Conservation (phyloP, 106 monocot genomes). For the Cymbidium sinense region DNA sequence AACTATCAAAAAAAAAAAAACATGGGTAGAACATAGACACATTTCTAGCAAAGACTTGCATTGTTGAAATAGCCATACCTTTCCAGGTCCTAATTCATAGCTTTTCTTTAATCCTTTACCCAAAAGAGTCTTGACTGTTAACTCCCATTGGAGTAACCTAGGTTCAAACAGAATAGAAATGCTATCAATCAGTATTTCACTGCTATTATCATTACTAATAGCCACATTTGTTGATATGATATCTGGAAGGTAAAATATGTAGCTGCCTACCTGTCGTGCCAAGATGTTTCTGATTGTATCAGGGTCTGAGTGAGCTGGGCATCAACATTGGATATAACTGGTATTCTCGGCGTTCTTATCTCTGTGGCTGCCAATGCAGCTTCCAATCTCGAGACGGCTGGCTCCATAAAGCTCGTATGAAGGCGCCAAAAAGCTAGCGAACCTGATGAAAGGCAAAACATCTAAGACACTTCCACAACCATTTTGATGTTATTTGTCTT, state of each 20-base stretch:
- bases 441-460: slow-evolving; percentile 35
- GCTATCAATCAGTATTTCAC: slow-evolving; percentile 6
- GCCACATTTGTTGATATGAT: neutral
- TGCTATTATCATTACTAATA: neutral
- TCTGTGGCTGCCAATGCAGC: slow-evolving; percentile 70
- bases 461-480: no score
- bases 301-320: slow-evolving; percentile 78
- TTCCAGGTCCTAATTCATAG: slow-evolving; percentile 30
- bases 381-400: slow-evolving; percentile 95
- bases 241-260: neutral
- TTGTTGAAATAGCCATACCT: neutral
- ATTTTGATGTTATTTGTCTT: no score
- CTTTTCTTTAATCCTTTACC: slow-evolving; percentile 55
- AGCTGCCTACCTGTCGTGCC: slow-evolving; percentile 58
- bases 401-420: slow-evolving; percentile 94
- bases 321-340: slow-evolving; percentile 98
- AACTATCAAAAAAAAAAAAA: no score
- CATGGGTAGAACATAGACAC: neutral
- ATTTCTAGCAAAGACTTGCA: neutral
- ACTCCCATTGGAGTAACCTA: slow-evolving; percentile 79
- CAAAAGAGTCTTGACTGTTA: slow-evolving; percentile 61
- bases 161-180: neutral
- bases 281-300: slow-evolving; percentile 73
- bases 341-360: slow-evolving; percentile 73
- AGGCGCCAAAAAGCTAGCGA: slow-evolving; percentile 97